phyloP scores from a whole-genome alignment of 176 grass and related monocot species.

The bread wheat (Triticum aestivum) region DNA sequence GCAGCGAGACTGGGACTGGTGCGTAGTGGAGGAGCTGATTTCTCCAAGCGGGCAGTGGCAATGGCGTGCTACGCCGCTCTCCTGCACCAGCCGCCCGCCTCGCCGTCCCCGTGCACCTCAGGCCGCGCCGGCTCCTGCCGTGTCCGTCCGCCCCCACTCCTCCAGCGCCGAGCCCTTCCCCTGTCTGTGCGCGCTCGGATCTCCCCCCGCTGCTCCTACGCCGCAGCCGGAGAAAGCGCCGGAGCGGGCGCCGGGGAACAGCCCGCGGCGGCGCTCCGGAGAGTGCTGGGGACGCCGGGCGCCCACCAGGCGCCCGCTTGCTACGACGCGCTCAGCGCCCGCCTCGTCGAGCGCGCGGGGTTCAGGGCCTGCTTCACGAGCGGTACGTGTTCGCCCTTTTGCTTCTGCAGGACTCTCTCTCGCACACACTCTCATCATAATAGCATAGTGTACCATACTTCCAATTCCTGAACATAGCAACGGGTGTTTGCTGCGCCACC shows the following conservation, averaged over 20 bases:
- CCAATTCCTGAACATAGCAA: not conserved
- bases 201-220: constrained; percentile 32
- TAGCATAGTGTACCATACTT: not conserved
- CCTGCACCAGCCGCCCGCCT: constrained; percentile 24
- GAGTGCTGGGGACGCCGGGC: constrained; percentile 51
- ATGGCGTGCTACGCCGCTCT: constrained; percentile 46
- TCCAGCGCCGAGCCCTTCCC: not conserved
- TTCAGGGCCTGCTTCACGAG: constrained; percentile 84
- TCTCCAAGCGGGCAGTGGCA: not conserved
- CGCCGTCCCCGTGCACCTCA: constrained; percentile 22
- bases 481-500: not conserved
- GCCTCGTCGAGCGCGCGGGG: constrained; percentile 69
- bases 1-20: not conserved
- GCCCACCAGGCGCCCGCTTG: constrained; percentile 82
- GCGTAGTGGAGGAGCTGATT: not conserved
- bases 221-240: not conserved
- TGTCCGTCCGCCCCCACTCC: not conserved
- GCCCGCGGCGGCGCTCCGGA: constrained; percentile 46
- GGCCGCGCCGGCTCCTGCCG: not conserved
- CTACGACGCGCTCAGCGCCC: constrained; percentile 89
- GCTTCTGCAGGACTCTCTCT: not conserved
- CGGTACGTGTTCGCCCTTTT: constrained; percentile 59
- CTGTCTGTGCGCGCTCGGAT: not conserved
- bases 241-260: constrained; percentile 3
- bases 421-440: not conserved